These are phyloP conservation scores for Flaveria sonorensis DNA, from an alignment of 129 eudicot species.

Conservation along the genomic window DNA sequence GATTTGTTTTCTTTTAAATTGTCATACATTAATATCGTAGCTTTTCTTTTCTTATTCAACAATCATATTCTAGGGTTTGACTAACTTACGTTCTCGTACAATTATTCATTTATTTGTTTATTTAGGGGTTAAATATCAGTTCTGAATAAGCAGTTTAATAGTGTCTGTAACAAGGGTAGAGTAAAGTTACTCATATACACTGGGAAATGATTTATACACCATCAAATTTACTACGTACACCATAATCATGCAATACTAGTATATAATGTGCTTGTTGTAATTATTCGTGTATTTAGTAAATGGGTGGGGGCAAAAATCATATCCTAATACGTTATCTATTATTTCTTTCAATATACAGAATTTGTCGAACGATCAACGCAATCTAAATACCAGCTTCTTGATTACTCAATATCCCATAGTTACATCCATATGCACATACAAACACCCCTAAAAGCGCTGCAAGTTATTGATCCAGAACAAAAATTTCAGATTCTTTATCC, in stretches of 20 bases:
- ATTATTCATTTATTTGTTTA: neutral
- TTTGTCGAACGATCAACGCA: neutral
- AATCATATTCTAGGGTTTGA: conserved; percentile 6
- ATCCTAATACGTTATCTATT: neutral
- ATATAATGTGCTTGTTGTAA: neutral
- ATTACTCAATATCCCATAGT: neutral
- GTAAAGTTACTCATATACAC: neutral
- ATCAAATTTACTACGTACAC: neutral
- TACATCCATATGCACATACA: neutral
- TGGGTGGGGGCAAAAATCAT: neutral
- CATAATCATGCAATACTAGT: neutral
- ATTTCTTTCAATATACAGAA: neutral
- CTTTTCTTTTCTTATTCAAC: neutral
- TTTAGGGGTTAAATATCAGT: neutral
- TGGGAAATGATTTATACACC: neutral
- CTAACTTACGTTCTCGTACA: neutral
- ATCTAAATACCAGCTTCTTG: neutral
- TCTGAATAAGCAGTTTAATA: neutral
- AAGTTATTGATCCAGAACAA: neutral
- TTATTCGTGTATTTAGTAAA: neutral
- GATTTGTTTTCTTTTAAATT: conserved; percentile 14
- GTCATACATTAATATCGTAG: neutral
- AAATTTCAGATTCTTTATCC: neutral
- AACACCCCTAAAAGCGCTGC: conserved; percentile 16
- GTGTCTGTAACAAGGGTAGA: neutral